A percentile compares a stretch with the other conserved stretches of the same genome.
phyloP scores from a whole-genome alignment of 257 asterid genomes.

The Solanum ossicruentum region DNA sequence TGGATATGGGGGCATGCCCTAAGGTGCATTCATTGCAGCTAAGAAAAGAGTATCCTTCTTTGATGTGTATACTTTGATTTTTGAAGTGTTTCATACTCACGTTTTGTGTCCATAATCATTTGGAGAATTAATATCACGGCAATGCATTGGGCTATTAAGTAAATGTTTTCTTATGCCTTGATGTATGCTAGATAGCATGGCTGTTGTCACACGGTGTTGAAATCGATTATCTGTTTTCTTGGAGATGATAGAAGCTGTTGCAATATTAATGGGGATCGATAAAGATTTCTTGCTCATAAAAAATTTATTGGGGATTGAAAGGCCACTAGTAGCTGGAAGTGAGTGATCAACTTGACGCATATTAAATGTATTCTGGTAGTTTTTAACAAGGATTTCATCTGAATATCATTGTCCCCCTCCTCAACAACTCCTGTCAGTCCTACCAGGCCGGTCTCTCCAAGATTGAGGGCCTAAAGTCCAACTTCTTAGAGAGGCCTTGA shows the following conservation, averaged over 20 bases:
- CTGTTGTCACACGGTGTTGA: not conserved
- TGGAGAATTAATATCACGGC: not conserved
- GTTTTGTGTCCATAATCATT: not conserved
- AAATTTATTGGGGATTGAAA: not conserved
- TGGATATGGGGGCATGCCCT: conserved; percentile 94
- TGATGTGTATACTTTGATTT: not conserved
- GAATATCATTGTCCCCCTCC: not conserved
- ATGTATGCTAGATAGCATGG: not conserved
- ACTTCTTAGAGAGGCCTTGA: too few species aligned
- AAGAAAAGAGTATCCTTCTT: conserved; percentile 84
- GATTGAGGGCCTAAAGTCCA: too few species aligned
- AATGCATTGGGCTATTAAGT: not conserved
- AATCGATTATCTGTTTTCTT: not conserved
- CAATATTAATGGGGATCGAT: not conserved
- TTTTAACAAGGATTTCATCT: not conserved
- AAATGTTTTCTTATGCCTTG: not conserved
- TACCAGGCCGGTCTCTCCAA: not conserved
- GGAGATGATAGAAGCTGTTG: not conserved
- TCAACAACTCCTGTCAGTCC: not conserved
- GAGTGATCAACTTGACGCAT: not conserved
- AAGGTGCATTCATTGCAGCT: conserved; percentile 89
- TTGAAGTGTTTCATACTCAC: not conserved
- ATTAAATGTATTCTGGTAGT: not conserved
- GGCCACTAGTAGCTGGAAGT: not conserved
- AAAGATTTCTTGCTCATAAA: not conserved